A percentile compares a stretch with the other conserved stretches of the same genome.
These are phyloP conservation scores for Chaetothyriales sp. DNA, from an alignment of 2,329 filamentous ascomycete genomes.

Conservation along the genomic window DNA sequence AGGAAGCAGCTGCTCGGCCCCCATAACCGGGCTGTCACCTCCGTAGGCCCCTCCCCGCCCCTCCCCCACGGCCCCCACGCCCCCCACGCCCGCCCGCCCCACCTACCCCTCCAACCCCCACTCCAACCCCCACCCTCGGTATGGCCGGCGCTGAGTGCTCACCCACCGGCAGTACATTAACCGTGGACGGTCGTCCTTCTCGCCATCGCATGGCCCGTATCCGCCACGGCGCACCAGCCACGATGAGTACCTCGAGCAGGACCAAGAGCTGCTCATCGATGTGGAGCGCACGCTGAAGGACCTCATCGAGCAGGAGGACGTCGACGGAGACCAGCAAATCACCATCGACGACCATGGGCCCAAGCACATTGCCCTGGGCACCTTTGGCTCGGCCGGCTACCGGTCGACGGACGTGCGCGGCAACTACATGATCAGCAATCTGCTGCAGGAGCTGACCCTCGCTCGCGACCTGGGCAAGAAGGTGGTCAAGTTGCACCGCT, in stretches of 20 bases:
- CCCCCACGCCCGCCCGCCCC: neutral
- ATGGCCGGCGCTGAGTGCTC: conserved; percentile 1
- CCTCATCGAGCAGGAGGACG: conserved; percentile 75
- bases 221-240: conserved; percentile 30
- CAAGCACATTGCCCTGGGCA: conserved; percentile 78
- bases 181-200: conserved; percentile 6
- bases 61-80: too few relatives aligned
- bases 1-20: conserved; percentile 32
- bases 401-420: conserved; percentile 84
- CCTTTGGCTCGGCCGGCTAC: conserved; percentile 70
- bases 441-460: conserved; percentile 84
- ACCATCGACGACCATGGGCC: conserved; percentile 92
- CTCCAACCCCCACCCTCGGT: neutral
- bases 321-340: conserved; percentile 89
- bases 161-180: conserved; percentile 11
- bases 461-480: conserved; percentile 83
- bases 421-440: conserved; percentile 93
- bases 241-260: conserved; percentile 56
- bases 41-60: conserved; percentile 28
- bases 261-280: conserved; percentile 72
- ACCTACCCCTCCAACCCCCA: too few relatives aligned
- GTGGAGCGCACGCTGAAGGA: conserved; percentile 72
- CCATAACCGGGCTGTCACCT: conserved; percentile 41
- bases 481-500: conserved; percentile 81
- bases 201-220: conserved; percentile 8